Percentiles rank a stretch among this genome's conserved stretches.
These are phyloP conservation scores for Iris pallida DNA, from an alignment of 116 monocot genomes.

Conservation along the genomic window DNA sequence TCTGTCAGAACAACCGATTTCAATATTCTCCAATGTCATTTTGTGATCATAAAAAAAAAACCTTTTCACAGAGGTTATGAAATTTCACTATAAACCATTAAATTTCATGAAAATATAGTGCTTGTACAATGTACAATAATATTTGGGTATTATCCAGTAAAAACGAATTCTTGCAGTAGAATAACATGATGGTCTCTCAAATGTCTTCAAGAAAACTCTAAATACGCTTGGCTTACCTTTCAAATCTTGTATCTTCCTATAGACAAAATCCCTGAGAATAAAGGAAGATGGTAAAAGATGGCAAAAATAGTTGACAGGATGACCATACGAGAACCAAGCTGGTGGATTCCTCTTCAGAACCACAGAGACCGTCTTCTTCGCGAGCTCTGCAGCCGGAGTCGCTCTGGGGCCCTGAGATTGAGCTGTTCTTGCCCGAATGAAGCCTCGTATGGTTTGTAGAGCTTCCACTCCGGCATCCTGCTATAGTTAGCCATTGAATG, in stretches of 20 bases:
- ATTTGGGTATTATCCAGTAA: too few relatives aligned
- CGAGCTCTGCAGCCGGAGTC: constrained; percentile 75
- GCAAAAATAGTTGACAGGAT: constrained; percentile 39
- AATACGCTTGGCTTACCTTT: too few relatives aligned
- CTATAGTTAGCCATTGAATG: constrained; percentile 46
- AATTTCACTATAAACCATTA: too few relatives aligned
- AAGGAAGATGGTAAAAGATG: constrained; percentile 67
- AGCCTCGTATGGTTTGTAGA: constrained; percentile 52
- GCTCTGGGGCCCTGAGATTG: constrained; percentile 52
- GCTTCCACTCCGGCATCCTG: constrained; percentile 81
- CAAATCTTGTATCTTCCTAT: constrained; percentile 3
- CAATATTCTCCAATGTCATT: too few relatives aligned
- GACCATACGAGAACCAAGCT: constrained; percentile 85
- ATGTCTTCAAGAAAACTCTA: too few relatives aligned
- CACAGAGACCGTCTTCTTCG: constrained; percentile 53
- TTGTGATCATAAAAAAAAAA: too few relatives aligned
- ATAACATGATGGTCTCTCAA: too few relatives aligned
- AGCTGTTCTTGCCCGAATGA: constrained; percentile 40
- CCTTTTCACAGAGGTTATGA: too few relatives aligned
- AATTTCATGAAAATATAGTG: too few relatives aligned
- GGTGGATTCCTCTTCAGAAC: constrained; percentile 67
- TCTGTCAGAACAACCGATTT: too few relatives aligned
- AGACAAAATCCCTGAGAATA: constrained; percentile 58
- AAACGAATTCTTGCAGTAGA: too few relatives aligned
- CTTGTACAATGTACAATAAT: too few relatives aligned